These are phyloP conservation scores for Wickerhamiella sorbophila DNA, from an alignment of 805 yeast species.

Conservation along the genomic window DNA sequence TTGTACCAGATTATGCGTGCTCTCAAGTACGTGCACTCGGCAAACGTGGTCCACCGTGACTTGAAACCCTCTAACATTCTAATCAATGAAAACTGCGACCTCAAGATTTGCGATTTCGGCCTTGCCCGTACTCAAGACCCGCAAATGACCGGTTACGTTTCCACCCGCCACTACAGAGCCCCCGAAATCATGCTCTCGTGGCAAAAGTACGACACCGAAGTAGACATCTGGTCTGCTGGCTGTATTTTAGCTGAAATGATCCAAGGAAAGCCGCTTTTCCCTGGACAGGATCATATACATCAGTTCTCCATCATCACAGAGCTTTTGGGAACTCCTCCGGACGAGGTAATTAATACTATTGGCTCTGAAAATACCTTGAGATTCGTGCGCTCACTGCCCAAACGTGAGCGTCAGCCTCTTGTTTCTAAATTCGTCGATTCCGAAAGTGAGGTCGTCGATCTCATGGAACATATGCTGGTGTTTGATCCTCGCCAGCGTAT, in stretches of 20 bases:
- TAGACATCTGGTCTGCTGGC: slow-evolving; percentile 96
- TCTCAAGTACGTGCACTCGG: slow-evolving; percentile 77
- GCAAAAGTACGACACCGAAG: slow-evolving; percentile 95
- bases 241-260: slow-evolving; percentile 97
- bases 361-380: slow-evolving; percentile 90
- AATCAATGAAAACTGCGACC: slow-evolving; percentile 79
- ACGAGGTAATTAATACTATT: slow-evolving; percentile 89
- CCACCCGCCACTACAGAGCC: slow-evolving; percentile 90
- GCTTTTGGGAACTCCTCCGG: slow-evolving; percentile 89
- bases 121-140: slow-evolving; percentile 95
- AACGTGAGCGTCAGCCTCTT: slow-evolving; percentile 82
- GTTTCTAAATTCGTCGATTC: slow-evolving; percentile 63
- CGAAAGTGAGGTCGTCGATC: slow-evolving; percentile 58
- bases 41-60: slow-evolving; percentile 85
- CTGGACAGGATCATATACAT: slow-evolving; percentile 96
- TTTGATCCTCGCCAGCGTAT: slow-evolving; percentile 92
- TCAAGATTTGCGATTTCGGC: slow-evolving; percentile 88
- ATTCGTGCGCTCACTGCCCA: slow-evolving; percentile 87
- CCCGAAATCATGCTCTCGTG: slow-evolving; percentile 98
- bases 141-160: slow-evolving; percentile 97
- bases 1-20: slow-evolving; percentile 85
- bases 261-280: slow-evolving; percentile 92
- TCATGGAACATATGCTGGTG: slow-evolving; percentile 77
- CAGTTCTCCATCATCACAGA: slow-evolving; percentile 96
- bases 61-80: slow-evolving; percentile 68